Percentiles rank a stretch among this genome's conserved stretches.
Conservation (phyloP, 371 early-diverging fungal genomes). For the Lichtheimia ramosa region DNA sequence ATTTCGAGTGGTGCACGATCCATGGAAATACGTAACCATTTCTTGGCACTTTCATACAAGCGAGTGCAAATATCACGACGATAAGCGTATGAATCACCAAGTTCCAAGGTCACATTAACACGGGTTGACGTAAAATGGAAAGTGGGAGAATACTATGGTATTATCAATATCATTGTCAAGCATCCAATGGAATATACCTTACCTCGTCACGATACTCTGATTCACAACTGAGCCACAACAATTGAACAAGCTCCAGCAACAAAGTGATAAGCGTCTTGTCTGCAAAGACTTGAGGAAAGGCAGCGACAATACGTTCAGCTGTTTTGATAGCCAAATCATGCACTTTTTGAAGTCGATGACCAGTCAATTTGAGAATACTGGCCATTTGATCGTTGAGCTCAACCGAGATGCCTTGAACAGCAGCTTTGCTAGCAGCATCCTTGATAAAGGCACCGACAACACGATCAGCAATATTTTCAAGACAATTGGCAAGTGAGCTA, state of each 20-base stretch:
- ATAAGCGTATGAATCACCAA: constrained; percentile 78
- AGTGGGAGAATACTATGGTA: constrained; percentile 65
- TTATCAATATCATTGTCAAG: not conserved
- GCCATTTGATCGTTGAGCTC: constrained; percentile 57
- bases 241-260: constrained; percentile 73
- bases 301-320: constrained; percentile 49
- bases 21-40: constrained; percentile 68
- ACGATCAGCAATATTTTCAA: constrained; percentile 77
- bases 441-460: constrained; percentile 54
- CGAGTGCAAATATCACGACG: constrained; percentile 68
- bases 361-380: constrained; percentile 60
- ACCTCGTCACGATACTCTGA: constrained; percentile 78
- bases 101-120: constrained; percentile 66
- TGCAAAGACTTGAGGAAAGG: constrained; percentile 76
- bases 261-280: constrained; percentile 64
- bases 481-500: constrained; percentile 65
- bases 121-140: constrained; percentile 71
- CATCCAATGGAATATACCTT: not conserved
- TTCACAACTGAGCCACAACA: constrained; percentile 81
- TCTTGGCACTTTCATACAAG: constrained; percentile 62
- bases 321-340: constrained; percentile 60
- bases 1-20: constrained; percentile 58
- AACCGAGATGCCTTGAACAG: constrained; percentile 48
- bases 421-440: constrained; percentile 54
- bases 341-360: constrained; percentile 71